Conservation (phyloP, 73 alveolate species). For the Symbiodinium pilosum region DNA sequence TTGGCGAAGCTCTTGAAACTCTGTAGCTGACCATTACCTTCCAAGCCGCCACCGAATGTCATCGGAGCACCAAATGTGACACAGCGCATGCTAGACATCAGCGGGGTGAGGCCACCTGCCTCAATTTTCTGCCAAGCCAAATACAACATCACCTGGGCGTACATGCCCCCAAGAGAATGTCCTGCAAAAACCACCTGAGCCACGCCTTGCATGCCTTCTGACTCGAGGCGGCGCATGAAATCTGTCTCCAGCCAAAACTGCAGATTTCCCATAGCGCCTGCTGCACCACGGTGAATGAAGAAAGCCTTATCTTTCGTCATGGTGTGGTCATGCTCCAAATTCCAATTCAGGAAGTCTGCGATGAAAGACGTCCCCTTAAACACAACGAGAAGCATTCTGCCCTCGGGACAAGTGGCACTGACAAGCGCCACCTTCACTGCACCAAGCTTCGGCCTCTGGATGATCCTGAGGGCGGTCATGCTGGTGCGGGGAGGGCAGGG, state of each 20-base stretch:
- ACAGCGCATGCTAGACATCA: not conserved
- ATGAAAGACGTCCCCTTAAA: constrained; percentile 3
- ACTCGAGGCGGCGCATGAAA: not conserved
- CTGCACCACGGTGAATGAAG: not conserved
- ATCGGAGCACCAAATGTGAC: constrained; percentile 34
- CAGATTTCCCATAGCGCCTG: not conserved
- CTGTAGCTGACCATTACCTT: not conserved
- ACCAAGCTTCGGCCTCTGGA: not conserved
- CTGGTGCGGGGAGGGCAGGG: not conserved
- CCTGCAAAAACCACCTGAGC: not conserved
- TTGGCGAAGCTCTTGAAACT: not conserved
- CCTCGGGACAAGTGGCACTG: not conserved
- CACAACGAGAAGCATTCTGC: not conserved
- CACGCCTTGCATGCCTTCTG: not conserved
- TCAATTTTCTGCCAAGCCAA: not conserved
- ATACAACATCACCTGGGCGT: not conserved
- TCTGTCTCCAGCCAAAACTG: not conserved
- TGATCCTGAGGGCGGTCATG: not conserved
- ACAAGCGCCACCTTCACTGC: not conserved
- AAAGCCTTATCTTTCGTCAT: not conserved
- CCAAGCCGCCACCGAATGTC: not conserved
- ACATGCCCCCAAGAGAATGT: constrained; percentile 27
- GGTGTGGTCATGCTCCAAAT: not conserved
- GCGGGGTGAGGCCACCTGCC: not conserved
- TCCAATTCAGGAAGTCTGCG: not conserved